Base-by-base conservation (phyloP, 1,284 basidiomycete genomes). In the Schizophyllum commune region DNA sequence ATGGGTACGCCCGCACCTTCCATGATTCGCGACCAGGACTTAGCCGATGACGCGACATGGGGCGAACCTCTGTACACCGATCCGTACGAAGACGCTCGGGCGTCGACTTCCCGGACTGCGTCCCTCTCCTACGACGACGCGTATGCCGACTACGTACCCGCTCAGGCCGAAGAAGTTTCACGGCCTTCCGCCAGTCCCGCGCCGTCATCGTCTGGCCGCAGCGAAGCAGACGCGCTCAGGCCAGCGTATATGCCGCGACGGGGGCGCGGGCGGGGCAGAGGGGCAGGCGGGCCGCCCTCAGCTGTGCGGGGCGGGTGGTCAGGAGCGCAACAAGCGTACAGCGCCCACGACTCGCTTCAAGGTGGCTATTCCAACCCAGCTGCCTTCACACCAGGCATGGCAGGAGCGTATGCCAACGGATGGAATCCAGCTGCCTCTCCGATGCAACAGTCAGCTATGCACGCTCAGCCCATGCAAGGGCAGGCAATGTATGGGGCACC, bases 101-200 rank as follows among this genome's bases (percentile, higher is more conserved):
- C 80, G 5, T 77, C 83, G 5, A 80, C 79, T 19, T 66, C 70
- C 15, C 80, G 88, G 57, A 85, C 88, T 32, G 68, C 79, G 19
- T 88, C 88, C 4, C 75, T 83, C 33, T 85, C 88, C 32, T 91
- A 91, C 67, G 86, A 91, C 62, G 89, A 91, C 67, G 89, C 89
- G 2, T 91, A 91, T 69, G 81, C 86, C 17, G 85, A 88, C 53
- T 73, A 72, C 19, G 19, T 55, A n/a, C 53, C 53, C 19, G 9
- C 53, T 11, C 15, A 27, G 20, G 20, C 53, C 9, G 11, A 11
- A 55, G 27, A 55, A 27, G 53, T 77, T 77, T 58, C 68, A 58
- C 34, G 53, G 32, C 57, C 62, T 57, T 53, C 62, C 32, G 53
- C 61, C 8, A 60, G 52, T 21, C 22, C 19, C 27, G 53, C 20